Evolutionary conservation across 192 early-diverging fungal species (phyloP).

Genomic region (Gaertneriomyces semiglobifer): DNA sequence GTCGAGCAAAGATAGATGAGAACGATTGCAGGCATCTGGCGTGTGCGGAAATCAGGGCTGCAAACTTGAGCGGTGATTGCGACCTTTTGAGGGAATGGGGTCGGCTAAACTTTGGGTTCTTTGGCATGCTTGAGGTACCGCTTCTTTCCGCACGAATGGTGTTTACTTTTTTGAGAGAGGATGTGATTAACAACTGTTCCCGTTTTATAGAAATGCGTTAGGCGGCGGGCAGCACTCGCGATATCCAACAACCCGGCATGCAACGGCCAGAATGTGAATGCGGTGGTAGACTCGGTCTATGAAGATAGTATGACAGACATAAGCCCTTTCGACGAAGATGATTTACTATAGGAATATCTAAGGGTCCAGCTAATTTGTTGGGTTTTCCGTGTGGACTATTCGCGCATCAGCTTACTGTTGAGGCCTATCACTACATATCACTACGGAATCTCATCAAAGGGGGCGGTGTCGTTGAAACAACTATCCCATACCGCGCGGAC

Average conservation of each 20-base stretch:
- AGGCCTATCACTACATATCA: background rate
- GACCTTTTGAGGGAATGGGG: slow-evolving; percentile 34
- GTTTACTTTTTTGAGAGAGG: background rate
- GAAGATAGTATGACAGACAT: slow-evolving; percentile 7
- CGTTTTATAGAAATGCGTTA: slow-evolving; percentile 14
- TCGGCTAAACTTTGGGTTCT: slow-evolving; percentile 34
- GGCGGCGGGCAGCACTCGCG: slow-evolving; percentile 14
- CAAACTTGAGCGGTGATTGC: slow-evolving; percentile 46
- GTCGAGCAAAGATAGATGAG: slow-evolving; percentile 37
- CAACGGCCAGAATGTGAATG: background rate
- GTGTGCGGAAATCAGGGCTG: slow-evolving; percentile 54
- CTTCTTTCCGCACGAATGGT: background rate
- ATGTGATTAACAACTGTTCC: background rate
- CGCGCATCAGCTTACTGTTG: no score
- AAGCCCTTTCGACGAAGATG: slow-evolving; percentile 13
- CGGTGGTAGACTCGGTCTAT: slow-evolving; percentile 17
- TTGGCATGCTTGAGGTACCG: slow-evolving; percentile 5
- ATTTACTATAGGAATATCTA: background rate
- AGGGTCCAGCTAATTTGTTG: no score
- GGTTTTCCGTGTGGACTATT: no score
- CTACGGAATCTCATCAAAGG: slow-evolving; percentile 84
- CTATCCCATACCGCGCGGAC: slow-evolving; percentile 83
- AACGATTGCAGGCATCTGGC: slow-evolving; percentile 44
- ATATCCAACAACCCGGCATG: background rate
- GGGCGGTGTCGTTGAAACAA: slow-evolving; percentile 92